Percentiles rank a stretch among this genome's conserved stretches.
Evolutionary conservation across 306 rosid genomes (phyloP).

Genomic region (Lablab purpureus): DNA sequence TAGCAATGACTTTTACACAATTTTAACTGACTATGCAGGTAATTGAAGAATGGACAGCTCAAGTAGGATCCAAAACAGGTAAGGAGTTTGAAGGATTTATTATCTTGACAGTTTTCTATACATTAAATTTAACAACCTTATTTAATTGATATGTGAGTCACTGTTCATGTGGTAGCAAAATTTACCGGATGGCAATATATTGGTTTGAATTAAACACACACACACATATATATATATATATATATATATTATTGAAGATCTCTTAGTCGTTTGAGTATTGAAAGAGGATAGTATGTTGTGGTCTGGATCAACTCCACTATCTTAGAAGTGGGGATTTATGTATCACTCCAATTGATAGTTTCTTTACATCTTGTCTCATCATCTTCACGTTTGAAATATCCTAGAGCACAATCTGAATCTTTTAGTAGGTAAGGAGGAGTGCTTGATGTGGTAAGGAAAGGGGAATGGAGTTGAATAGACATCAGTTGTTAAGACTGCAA

Average conservation of each 20-base stretch:
- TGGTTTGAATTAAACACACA: background rate
- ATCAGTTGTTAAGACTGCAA: constrained; percentile 16
- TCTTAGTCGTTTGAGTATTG: background rate
- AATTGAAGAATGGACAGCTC: constrained; percentile 86
- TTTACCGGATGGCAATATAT: background rate
- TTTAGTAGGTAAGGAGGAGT: background rate
- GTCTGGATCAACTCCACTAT: constrained; percentile 19
- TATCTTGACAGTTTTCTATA: constrained; percentile 27
- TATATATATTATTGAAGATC: background rate
- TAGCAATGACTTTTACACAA: constrained; percentile 35
- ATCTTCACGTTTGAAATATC: constrained; percentile 18
- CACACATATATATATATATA: no score
- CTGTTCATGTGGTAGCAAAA: constrained; percentile 38
- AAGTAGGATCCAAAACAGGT: constrained; percentile 84
- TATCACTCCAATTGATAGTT: background rate
- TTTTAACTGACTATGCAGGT: constrained; percentile 61
- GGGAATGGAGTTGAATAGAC: constrained; percentile 30
- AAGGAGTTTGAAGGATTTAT: constrained; percentile 37
- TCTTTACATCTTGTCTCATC: constrained; percentile 16
- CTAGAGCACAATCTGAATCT: constrained; percentile 7
- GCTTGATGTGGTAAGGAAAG: constrained; percentile 25
- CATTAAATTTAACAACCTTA: constrained; percentile 9
- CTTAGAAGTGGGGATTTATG: constrained; percentile 18
- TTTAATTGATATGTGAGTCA: constrained; percentile 17
- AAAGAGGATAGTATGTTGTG: background rate